Percentiles rank a stretch among this genome's conserved stretches.
Conservation (phyloP, 176 grass and related monocot genomes). For the Dendrocalamus sinicus region DNA sequence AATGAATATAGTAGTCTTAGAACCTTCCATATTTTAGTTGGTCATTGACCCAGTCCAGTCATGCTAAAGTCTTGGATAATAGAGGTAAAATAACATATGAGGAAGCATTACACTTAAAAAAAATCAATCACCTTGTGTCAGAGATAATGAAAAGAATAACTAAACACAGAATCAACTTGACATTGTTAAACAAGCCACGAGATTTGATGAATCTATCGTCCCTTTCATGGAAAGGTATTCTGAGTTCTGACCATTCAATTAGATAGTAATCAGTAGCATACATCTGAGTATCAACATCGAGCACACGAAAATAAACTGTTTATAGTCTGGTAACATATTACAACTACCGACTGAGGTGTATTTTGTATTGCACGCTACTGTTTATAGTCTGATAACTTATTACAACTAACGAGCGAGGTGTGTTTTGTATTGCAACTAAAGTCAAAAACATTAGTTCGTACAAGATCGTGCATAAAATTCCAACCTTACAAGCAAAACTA, state of each 20-base stretch:
- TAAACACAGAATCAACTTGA: constrained; percentile 17
- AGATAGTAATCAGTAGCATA: background rate
- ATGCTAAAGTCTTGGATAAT: background rate
- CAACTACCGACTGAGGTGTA: background rate
- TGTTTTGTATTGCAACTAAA: background rate
- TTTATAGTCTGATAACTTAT: constrained; percentile 11
- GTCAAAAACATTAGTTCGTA: background rate
- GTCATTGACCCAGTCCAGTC: constrained; percentile 14
- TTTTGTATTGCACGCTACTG: background rate
- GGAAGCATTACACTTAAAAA: constrained; percentile 3
- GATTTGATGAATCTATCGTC: constrained; percentile 11
- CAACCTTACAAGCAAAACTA: background rate
- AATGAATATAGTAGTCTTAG: constrained; percentile 6
- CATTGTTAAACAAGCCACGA: constrained; percentile 29
- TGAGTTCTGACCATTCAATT: background rate
- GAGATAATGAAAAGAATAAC: constrained; percentile 7
- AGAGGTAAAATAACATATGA: constrained; percentile 32
- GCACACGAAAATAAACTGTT: constrained; percentile 5
- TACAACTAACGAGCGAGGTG: background rate
- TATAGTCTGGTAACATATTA: constrained; percentile 14
- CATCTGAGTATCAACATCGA: background rate
- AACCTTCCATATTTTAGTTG: constrained; percentile 34
- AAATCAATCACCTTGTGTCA: constrained; percentile 13
- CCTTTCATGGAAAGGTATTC: constrained; percentile 4
- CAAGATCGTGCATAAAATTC: background rate